Base-by-base conservation (phyloP, 495 filamentous ascomycete species). In the Podospora anserina region DNA sequence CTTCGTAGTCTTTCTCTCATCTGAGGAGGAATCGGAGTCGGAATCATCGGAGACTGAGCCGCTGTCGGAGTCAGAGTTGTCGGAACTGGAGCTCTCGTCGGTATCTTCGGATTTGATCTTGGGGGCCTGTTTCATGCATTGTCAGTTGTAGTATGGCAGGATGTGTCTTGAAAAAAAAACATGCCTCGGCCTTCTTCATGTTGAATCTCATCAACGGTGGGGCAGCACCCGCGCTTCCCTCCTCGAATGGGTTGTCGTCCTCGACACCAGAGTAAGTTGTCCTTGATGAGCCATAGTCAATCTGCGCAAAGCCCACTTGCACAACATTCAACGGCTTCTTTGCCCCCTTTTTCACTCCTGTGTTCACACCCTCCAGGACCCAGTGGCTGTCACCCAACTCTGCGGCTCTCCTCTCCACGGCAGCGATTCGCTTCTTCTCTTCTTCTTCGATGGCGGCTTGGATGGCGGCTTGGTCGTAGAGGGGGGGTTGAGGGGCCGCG, bases 341-440 rank as follows among this genome's bases (percentile, higher is more conserved):
- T 11, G 62, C 64, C n/a, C 68, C 64, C 58, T 64, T 67, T 34
- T 69, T 67, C 59, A 73, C 68, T 44, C 53, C 54, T 26, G 67
- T 55, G 20, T 68, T 58, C 20, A 69, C 69, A 7, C 75, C 72
- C 68, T 83, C 86, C 59, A 99, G 79, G 32, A 94, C 90, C 95
- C 95, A 99, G 79, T 90, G 88, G 9, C 91, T 90, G 78, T 98
- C 95, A 27, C 92, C 92, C 6, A 90, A 85, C 67, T 90, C 89
- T 20, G 86, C 88, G 4, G 90, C 92, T 66, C 89, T 85, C 66
- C 85, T 86, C 58, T 90, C 85, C 49, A 95, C 72, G 2, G 92
- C 92, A 32, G 87, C 86, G 69, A 86, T 82, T 20, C 91, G 87
- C 73, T 91, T 93, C 65, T 82, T 84, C 74, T 95, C 91, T 73